These are phyloP conservation scores for Hypoxylon sp. DNA, from an alignment of 2,329 filamentous ascomycete species.

Conservation along the genomic window DNA sequence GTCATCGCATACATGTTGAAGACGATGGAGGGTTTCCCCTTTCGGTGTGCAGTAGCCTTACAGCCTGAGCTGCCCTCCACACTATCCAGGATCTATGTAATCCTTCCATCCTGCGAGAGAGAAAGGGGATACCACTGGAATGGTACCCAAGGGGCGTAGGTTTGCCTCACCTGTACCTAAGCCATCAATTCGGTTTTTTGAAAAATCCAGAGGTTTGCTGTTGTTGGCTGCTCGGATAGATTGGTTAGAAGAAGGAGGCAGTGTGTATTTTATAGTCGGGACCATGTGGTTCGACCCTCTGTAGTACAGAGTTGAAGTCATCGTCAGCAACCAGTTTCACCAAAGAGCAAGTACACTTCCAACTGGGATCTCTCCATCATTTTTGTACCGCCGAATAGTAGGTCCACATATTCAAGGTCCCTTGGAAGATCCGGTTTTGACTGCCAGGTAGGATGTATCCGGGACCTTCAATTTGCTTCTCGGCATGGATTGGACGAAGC, in stretches of 20 bases:
- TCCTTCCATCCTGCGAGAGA: constrained; percentile 29
- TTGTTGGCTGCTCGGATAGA: not conserved
- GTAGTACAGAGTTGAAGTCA: constrained; percentile 30
- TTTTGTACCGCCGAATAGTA: constrained; percentile 18
- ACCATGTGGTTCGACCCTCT: constrained; percentile 5
- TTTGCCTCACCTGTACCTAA: constrained; percentile 1
- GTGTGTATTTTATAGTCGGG: constrained; percentile 2
- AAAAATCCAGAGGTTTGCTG: not conserved
- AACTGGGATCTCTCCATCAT: constrained; percentile 27
- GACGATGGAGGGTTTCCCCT: constrained; percentile 13
- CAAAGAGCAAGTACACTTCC: constrained; percentile 19
- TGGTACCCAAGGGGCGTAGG: constrained; percentile 3
- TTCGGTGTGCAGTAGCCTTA: constrained; percentile 4
- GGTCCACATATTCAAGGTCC: constrained; percentile 26
- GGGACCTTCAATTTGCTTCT: constrained; percentile 1
- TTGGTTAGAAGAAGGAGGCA: not conserved
- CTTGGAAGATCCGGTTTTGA: constrained; percentile 19
- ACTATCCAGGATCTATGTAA: constrained; percentile 20
- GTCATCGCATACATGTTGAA: constrained; percentile 10
- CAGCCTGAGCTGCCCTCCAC: constrained; percentile 12
- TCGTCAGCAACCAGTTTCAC: constrained; percentile 36
- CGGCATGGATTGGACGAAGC: not conserved
- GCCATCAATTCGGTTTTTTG: not conserved
- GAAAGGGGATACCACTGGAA: constrained; percentile 13
- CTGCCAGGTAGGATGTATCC: no score